Evolutionary conservation across 176 grass and related monocot genomes (phyloP).

Genomic region (Carex scoparia): DNA sequence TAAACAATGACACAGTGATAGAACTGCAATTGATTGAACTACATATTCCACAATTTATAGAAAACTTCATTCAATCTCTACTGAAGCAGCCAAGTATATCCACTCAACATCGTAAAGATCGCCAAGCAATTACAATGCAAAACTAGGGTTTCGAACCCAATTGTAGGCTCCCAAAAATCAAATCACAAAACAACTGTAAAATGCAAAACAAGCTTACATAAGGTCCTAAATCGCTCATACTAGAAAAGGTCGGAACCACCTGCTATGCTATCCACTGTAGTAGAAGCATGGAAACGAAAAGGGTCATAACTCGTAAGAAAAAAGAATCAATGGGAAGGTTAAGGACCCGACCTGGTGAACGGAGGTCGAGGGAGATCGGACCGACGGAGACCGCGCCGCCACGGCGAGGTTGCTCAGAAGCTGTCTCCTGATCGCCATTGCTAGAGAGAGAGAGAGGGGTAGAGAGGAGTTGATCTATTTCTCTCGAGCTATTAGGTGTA

Average conservation of each 20-base stretch:
- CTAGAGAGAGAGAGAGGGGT: neutral
- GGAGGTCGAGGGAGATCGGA: constrained; percentile 8
- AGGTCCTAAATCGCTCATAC: neutral
- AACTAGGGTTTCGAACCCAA: constrained; percentile 14
- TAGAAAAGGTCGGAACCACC: neutral
- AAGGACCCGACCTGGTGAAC: constrained; percentile 11
- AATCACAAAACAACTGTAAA: neutral
- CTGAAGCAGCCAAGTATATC: neutral
- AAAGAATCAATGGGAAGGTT: neutral
- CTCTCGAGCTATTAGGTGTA: neutral
- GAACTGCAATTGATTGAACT: neutral
- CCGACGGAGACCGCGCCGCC: neutral
- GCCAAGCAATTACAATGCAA: neutral
- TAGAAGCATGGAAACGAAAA: neutral
- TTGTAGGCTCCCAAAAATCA: neutral
- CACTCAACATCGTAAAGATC: neutral
- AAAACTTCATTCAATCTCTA: neutral
- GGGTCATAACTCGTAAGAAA: neutral
- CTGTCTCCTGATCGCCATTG: constrained; percentile 26
- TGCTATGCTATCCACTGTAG: neutral
- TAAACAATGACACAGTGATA: neutral
- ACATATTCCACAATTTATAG: neutral
- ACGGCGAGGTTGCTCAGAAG: constrained; percentile 17
- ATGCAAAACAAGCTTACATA: neutral
- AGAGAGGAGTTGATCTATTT: constrained; percentile 14